Conservation (phyloP, 495 filamentous ascomycete genomes). For the Xylaria sp. region DNA sequence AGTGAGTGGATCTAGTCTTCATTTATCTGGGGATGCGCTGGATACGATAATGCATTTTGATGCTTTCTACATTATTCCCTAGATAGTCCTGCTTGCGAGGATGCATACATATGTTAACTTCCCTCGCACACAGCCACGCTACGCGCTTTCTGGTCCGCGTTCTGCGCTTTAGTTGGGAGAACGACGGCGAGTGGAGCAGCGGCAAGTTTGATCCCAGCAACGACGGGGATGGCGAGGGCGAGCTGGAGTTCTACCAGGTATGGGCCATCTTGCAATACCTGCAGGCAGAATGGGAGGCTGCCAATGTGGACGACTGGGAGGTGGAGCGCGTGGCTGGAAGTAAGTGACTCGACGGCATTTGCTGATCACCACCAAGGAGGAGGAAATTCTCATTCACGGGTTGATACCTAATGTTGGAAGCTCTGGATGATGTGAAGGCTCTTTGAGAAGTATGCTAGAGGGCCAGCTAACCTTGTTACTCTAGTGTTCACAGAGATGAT, state of each 20-base stretch:
- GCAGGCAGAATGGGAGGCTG: slow-evolving; percentile 41
- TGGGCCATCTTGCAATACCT: slow-evolving; percentile 38
- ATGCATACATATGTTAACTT: not conserved
- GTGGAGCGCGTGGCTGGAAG: slow-evolving; percentile 5
- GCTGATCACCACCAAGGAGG: not conserved
- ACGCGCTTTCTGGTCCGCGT: slow-evolving; percentile 36
- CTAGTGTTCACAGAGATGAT: slow-evolving; percentile 14
- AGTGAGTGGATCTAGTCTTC: slow-evolving; percentile 19
- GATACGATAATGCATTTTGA: not conserved
- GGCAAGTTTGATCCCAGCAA: slow-evolving; percentile 35
- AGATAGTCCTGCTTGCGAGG: not conserved
- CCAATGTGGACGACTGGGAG: slow-evolving; percentile 38
- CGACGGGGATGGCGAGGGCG: slow-evolving; percentile 31
- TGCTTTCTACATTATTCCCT: not conserved
- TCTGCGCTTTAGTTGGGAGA: slow-evolving; percentile 38
- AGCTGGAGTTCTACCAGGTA: slow-evolving; percentile 36
- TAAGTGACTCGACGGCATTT: not conserved
- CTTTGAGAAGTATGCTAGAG: not conserved
- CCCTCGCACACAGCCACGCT: slow-evolving; percentile 24
- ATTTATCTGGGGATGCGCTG: not conserved
- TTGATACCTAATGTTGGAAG: not conserved
- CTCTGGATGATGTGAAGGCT: not conserved
- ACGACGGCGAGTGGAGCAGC: slow-evolving; percentile 37
- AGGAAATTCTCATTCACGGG: not conserved
- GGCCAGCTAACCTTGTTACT: not conserved